phyloP scores from a whole-genome alignment of 2,329 filamentous ascomycete genomes.

The Fusarium vanettenii region DNA sequence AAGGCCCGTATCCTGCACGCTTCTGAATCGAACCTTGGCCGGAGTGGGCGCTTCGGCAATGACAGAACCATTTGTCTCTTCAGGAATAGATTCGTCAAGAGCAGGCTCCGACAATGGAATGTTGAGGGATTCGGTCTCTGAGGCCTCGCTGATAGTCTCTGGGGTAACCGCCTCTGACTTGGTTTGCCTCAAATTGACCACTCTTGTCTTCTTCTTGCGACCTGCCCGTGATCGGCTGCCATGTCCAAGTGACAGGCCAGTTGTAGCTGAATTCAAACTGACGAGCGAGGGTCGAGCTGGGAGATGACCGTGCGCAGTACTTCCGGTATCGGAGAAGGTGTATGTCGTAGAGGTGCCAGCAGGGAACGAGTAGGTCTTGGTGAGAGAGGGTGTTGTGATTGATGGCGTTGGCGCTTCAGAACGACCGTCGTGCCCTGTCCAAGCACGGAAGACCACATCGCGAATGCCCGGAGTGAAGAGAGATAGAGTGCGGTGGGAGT shows the following conservation, averaged over 20 bases:
- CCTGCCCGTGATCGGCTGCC: conserved; percentile 70
- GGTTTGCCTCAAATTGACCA: conserved; percentile 81
- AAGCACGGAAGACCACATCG: conserved; percentile 92
- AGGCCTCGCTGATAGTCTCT: conserved; percentile 60
- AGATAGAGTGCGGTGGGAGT: conserved; percentile 90
- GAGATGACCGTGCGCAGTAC: conserved; percentile 69
- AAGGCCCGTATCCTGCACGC: conserved; percentile 29
- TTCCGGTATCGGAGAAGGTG: conserved; percentile 79
- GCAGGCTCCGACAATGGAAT: conserved; percentile 72
- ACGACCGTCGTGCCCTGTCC: conserved; percentile 83
- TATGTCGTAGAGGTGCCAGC: conserved; percentile 73
- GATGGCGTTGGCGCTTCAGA: conserved; percentile 67
- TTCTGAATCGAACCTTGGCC: conserved; percentile 57
- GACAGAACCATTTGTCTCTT: conserved; percentile 65
- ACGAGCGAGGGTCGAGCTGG: conserved; percentile 76
- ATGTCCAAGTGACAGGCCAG: conserved; percentile 72
- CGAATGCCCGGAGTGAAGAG: conserved; percentile 91
- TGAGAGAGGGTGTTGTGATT: conserved; percentile 64
- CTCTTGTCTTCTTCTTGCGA: conserved; percentile 84
- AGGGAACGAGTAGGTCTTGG: conserved; percentile 71
- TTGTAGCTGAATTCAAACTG: conserved; percentile 70
- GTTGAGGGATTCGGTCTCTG: conserved; percentile 66
- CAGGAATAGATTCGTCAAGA: conserved; percentile 66
- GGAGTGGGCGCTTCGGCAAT: conserved; percentile 43
- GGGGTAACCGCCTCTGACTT: conserved; percentile 66